phyloP scores from a whole-genome alignment of 2,329 filamentous ascomycete species.

The Beauveria brongniartii region DNA sequence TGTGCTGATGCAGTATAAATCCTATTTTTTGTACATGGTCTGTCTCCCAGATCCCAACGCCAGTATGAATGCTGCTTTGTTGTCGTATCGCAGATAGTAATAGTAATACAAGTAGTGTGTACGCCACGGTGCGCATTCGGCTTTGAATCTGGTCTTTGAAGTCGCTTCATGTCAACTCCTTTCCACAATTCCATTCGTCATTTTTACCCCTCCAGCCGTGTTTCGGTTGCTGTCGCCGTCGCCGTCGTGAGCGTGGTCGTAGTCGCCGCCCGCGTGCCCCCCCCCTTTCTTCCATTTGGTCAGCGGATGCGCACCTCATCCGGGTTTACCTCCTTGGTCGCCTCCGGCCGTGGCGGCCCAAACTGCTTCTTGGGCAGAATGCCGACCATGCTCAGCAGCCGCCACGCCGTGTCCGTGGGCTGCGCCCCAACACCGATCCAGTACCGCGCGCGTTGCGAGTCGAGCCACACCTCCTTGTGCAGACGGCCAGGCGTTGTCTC shows the following conservation, averaged over 20 bases:
- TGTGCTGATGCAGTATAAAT: neutral
- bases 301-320: slow-evolving; percentile 24
- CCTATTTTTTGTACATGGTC: neutral
- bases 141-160: too few relatives aligned
- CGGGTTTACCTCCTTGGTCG: slow-evolving; percentile 15
- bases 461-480: slow-evolving; percentile 88
- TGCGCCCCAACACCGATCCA: slow-evolving; percentile 97
- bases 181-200: too few relatives aligned
- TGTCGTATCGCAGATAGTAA: neutral
- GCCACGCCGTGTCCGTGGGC: slow-evolving; percentile 83
- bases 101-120: neutral
- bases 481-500: slow-evolving; percentile 54
- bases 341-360: slow-evolving; percentile 19
- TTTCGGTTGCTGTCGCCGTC: neutral
- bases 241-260: neutral
- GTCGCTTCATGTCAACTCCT: too few relatives aligned
- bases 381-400: slow-evolving; percentile 70
- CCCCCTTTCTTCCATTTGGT: neutral
- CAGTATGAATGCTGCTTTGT: neutral
- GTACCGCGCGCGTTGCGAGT: slow-evolving; percentile 74
- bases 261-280: neutral
- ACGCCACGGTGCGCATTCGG: neutral
- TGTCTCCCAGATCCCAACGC: slow-evolving; percentile 2
- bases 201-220: too few relatives aligned
- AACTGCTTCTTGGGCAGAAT: slow-evolving; percentile 31